These are phyloP conservation scores for Nicotiana knightiana DNA, from an alignment of 257 asterid genomes.

Conservation along the genomic window DNA sequence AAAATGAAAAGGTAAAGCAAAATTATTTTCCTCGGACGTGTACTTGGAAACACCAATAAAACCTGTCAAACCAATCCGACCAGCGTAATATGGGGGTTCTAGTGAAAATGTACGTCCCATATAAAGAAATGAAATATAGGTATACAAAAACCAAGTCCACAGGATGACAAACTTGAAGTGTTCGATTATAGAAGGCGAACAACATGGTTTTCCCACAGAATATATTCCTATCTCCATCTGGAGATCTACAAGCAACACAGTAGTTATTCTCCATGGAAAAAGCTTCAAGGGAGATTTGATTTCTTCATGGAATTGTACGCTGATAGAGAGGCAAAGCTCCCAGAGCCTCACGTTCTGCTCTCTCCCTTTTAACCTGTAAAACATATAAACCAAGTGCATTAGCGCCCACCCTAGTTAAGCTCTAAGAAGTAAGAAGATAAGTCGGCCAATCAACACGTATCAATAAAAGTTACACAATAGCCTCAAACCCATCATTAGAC, in stretches of 20 bases:
- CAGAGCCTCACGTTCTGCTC: conserved; percentile 86
- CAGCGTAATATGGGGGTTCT: not conserved
- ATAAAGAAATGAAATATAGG: conserved; percentile 1
- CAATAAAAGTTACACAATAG: not conserved
- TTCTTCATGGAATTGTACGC: conserved; percentile 71
- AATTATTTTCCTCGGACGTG: not conserved
- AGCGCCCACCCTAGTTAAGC: not conserved
- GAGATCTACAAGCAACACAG: conserved; percentile 8
- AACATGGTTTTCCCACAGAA: not conserved
- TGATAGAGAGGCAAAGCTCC: conserved; percentile 95
- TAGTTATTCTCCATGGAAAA: conserved; percentile 5
- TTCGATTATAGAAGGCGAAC: not conserved
- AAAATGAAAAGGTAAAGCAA: not conserved
- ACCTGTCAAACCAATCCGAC: not conserved
- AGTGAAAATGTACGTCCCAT: not conserved
- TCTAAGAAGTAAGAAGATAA: not conserved
- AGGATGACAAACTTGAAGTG: conserved; percentile 1
- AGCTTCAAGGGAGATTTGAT: not conserved
- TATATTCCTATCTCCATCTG: not conserved
- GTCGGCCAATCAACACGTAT: not conserved
- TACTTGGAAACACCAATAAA: not conserved
- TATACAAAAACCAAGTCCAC: not conserved
- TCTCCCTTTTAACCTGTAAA: conserved; percentile 79
- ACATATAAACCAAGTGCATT: not conserved
- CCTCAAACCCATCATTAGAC: not conserved